Conservation (phyloP, 371 early-diverging fungal species). For the Zychaea mexicana region DNA sequence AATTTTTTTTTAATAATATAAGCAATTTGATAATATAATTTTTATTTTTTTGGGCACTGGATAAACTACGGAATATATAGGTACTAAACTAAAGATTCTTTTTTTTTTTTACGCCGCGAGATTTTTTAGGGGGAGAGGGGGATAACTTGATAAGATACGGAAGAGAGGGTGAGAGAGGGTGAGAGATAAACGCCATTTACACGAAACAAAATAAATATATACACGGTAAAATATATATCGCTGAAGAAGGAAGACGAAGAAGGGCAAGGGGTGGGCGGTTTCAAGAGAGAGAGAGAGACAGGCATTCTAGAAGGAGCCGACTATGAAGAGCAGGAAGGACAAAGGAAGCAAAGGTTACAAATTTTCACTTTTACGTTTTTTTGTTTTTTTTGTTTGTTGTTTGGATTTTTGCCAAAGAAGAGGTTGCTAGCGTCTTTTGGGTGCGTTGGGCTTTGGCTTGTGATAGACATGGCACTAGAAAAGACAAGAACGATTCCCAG, state of each 20-base stretch:
- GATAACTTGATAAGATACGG: background rate
- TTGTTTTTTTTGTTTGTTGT: background rate
- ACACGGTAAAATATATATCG: constrained; percentile 2
- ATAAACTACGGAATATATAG: background rate
- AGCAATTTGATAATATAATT: background rate
- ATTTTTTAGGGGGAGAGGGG: background rate
- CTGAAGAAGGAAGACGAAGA: background rate
- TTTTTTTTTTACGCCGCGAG: constrained; percentile 6
- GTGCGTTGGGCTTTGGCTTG: constrained; percentile 63
- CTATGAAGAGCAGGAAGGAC: background rate
- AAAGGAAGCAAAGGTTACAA: background rate
- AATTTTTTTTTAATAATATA: background rate
- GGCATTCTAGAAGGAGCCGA: background rate
- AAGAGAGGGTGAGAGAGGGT: background rate
- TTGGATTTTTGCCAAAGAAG: background rate
- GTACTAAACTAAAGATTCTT: background rate
- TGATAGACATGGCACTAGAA: constrained; percentile 80
- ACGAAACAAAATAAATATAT: constrained; percentile 13
- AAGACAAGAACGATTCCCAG: background rate
- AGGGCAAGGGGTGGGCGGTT: background rate
- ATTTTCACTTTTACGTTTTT: background rate
- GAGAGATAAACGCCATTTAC: constrained; percentile 8
- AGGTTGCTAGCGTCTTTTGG: constrained; percentile 5
- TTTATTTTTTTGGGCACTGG: background rate
- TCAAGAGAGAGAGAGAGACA: background rate